A percentile compares a stretch with the other conserved stretches of the same genome.
phyloP scores from a whole-genome alignment of 805 yeast genomes.

The Candida patagonica region DNA sequence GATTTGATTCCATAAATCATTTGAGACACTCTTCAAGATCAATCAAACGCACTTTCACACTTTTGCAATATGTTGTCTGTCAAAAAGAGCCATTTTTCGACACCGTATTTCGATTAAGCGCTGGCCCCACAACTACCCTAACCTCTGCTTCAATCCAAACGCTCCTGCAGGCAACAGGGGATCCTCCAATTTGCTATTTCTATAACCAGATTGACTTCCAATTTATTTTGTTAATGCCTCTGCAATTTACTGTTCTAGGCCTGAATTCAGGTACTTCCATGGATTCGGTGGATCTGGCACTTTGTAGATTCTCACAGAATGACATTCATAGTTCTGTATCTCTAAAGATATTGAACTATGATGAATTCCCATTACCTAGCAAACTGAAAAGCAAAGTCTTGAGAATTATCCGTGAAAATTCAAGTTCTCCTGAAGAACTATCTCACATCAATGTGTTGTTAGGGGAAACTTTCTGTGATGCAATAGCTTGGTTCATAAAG shows the following conservation, averaged over 20 bases:
- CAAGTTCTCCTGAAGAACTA: constrained; percentile 12
- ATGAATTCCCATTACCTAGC: constrained; percentile 11
- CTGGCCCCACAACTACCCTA: no score
- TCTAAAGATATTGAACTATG: constrained; percentile 10
- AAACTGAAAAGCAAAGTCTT: constrained; percentile 12
- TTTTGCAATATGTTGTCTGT: no score
- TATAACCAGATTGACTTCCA: no score
- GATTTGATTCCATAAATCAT: no score
- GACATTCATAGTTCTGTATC: constrained; percentile 7
- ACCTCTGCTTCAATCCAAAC: no score
- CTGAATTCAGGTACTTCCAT: constrained; percentile 15
- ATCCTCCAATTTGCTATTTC: no score
- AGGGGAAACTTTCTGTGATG: constrained; percentile 14
- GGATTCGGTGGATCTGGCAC: constrained; percentile 14
- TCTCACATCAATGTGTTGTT: constrained; percentile 13
- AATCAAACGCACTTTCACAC: no score
- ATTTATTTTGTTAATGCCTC: no score
- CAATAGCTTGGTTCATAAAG: constrained; percentile 10
- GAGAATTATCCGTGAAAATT: constrained; percentile 10
- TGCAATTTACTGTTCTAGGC: constrained; percentile 14
- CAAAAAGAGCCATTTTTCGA: no score
- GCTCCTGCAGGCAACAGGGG: no score
- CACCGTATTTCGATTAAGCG: no score
- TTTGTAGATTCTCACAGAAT: constrained; percentile 12
- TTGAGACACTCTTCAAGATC: no score